phyloP scores from a whole-genome alignment of 2,329 filamentous ascomycete genomes.

The Colletotrichum gigasporum region DNA sequence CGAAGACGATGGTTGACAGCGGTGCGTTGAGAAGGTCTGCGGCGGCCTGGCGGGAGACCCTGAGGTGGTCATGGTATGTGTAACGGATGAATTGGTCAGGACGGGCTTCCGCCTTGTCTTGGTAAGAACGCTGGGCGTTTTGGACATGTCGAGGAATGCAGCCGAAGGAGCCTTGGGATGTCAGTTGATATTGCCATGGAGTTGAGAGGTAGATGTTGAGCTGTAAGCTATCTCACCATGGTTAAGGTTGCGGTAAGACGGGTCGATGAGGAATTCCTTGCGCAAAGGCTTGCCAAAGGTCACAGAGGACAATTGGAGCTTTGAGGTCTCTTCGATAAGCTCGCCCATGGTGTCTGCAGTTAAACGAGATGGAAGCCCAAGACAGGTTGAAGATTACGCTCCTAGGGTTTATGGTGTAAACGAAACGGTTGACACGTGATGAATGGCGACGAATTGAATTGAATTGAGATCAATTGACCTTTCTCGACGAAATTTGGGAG shows the following conservation, averaged over 20 bases:
- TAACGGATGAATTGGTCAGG: conserved; percentile 84
- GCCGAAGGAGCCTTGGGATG: conserved; percentile 76
- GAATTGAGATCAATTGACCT: neutral
- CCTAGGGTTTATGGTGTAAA: neutral
- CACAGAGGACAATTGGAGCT: neutral
- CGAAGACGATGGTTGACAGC: conserved; percentile 74
- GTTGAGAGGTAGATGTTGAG: neutral
- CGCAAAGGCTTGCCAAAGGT: conserved; percentile 53
- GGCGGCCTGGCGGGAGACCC: conserved; percentile 70
- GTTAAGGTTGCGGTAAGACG: conserved; percentile 78
- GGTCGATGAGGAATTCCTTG: conserved; percentile 75
- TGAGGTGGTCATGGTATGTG: conserved; percentile 69
- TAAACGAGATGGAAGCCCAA: neutral
- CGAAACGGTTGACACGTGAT: neutral
- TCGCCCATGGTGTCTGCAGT: conserved; percentile 9
- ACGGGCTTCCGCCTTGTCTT: conserved; percentile 71
- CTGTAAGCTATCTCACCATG: conserved; percentile 64
- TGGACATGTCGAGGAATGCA: conserved; percentile 73
- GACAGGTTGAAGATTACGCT: neutral
- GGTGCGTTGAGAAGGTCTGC: conserved; percentile 74
- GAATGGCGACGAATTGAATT: too few relatives aligned
- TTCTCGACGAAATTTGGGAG: neutral
- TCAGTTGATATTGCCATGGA: conserved; percentile 30
- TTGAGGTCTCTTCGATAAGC: neutral
- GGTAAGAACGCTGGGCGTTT: conserved; percentile 68